A percentile compares a stretch with the other conserved stretches of the same genome.
Conservation (phyloP, 2,329 filamentous ascomycete genomes). For the Cladosporium sp. region DNA sequence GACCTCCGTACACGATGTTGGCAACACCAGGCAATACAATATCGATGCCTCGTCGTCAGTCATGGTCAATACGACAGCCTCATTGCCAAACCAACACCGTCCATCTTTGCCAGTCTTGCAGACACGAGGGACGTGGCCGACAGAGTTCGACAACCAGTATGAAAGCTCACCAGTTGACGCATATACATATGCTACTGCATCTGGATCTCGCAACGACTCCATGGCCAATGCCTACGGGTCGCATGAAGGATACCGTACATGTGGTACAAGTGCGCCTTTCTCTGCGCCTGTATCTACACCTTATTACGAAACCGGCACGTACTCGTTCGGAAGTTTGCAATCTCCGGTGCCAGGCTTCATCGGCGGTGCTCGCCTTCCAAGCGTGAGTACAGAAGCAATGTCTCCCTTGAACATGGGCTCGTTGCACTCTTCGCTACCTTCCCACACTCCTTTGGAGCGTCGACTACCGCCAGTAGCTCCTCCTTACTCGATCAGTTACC, state of each 20-base stretch:
- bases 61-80: slow-evolving; percentile 6
- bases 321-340: slow-evolving; percentile 27
- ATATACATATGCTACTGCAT: slow-evolving; percentile 25
- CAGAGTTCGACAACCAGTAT: slow-evolving; percentile 26
- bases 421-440: slow-evolving; percentile 30
- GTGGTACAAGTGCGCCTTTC: slow-evolving; percentile 21
- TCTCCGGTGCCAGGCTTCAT: slow-evolving; percentile 18
- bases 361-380: slow-evolving; percentile 22
- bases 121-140: slow-evolving; percentile 22
- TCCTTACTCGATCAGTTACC: slow-evolving; percentile 18
- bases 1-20: background rate
- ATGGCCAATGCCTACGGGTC: slow-evolving; percentile 22
- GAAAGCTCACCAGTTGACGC: slow-evolving; percentile 25
- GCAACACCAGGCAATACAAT: background rate
- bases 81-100: slow-evolving; percentile 11
- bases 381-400: slow-evolving; percentile 24
- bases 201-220: slow-evolving; percentile 23
- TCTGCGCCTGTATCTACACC: slow-evolving; percentile 22
- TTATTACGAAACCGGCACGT: slow-evolving; percentile 21
- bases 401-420: slow-evolving; percentile 33
- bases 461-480: slow-evolving; percentile 26
- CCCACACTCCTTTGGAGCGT: slow-evolving; percentile 28
- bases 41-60: slow-evolving; percentile 5
- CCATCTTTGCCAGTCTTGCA: slow-evolving; percentile 26
- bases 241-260: slow-evolving; percentile 26